Conservation (phyloP, 176 grass and related monocot species). For the Zizania latifolia region DNA sequence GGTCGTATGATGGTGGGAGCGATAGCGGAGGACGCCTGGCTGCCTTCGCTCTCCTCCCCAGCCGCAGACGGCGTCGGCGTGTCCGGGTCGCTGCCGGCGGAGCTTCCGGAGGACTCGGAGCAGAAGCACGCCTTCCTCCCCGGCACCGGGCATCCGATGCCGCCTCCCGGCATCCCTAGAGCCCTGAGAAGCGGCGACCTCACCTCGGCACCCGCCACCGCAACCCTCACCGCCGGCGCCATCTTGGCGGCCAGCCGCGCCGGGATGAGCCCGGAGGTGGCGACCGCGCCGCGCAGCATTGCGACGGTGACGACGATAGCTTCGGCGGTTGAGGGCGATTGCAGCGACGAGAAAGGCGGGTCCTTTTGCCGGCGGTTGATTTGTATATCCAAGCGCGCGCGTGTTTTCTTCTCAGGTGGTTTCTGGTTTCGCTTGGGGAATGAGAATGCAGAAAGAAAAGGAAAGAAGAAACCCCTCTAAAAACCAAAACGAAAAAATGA, state of each 20-base stretch:
- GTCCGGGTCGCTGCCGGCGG: constrained; percentile 2
- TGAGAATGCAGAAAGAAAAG: no score
- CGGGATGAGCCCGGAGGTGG: constrained; percentile 20
- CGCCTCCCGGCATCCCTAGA: constrained; percentile 17
- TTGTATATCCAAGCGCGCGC: background rate
- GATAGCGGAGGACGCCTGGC: constrained; percentile 37
- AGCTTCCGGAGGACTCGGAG: constrained; percentile 33
- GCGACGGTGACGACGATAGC: background rate
- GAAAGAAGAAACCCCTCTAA: constrained; percentile 31
- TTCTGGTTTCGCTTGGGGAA: background rate
- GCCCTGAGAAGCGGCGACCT: constrained; percentile 34
- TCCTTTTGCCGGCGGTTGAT: background rate
- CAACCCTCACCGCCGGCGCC: background rate
- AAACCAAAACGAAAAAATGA: no score
- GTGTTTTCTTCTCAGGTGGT: background rate
- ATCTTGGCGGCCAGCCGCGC: constrained; percentile 9
- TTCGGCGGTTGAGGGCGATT: background rate
- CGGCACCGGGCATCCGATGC: background rate
- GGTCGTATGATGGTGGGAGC: constrained; percentile 38
- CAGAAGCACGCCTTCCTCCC: constrained; percentile 35
- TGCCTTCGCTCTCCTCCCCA: constrained; percentile 16
- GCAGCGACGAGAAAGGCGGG: background rate
- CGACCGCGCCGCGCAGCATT: constrained; percentile 41
- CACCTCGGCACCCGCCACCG: constrained; percentile 3
- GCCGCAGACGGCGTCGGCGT: background rate